Base-by-base conservation (phyloP, 2,329 filamentous ascomycete species). In the Nothophoma quercina region DNA sequence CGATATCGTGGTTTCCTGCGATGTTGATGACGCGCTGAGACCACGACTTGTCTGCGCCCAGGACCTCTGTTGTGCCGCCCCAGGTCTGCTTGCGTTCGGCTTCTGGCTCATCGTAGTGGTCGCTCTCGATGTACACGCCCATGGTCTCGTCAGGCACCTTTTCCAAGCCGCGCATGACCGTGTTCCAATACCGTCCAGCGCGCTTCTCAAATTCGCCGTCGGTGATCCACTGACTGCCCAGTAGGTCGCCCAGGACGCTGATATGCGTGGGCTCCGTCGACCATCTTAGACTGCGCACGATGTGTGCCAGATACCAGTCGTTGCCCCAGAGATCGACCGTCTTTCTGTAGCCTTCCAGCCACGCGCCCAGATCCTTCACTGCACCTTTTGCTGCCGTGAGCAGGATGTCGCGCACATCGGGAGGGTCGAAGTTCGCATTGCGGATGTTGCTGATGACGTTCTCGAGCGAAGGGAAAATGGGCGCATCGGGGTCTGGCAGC, bases 161-260 rank as follows among this genome's bases (percentile, higher is more conserved):
- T 67, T 86, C 79, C 29, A 83, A 84, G 5, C 86, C 86, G n/a
- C 75, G 79, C 72, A 97, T 92, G 2, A 95, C 88, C 5, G 88
- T 81, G 52, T 85, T 81, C 93, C 93, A 97, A 77, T 88, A 97
- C 30, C 93, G 80, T 62, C 78, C 75, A 13, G 86, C 88, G 30
- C 95, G 84, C 55, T 80, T 79, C 55, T 85, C 82, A 70, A 99
- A 99, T 75, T 99, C 95, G 23, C 82, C 83, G 69, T 96, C 87
- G 42, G 83, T 84, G 56, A 99, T 89, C 95, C 95, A 99, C 74
- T 99, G 95, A 67, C 92, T 96, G 8, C 95, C 95, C 8, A 99
- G 79, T 52, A 99, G 79, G 71, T 99, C 95, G 3, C 95, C 95
- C 4, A 99, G 80, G 0, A 98, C 92, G 0, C 89, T 87, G 16